Percentiles rank a stretch among this genome's conserved stretches.
phyloP scores from a whole-genome alignment of 345 rosid species.

The Ailanthus altissimus region DNA sequence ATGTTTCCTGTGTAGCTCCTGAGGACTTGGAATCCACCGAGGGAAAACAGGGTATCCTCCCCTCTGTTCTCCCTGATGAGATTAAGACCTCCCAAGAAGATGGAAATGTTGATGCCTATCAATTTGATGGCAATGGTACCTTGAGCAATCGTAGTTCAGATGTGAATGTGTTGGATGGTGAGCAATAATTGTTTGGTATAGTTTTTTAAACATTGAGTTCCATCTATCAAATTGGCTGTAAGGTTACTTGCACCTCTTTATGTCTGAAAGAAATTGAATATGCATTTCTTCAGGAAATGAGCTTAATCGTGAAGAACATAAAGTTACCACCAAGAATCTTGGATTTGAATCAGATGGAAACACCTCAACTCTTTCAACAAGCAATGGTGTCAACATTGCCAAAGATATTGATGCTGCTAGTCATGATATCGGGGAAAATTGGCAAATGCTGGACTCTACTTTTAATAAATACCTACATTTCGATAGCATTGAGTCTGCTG shows the following conservation, averaged over 20 bases:
- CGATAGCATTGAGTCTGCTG: slow-evolving; percentile 17
- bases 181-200: slow-evolving; percentile 16
- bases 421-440: slow-evolving; percentile 23
- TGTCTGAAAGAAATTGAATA: background rate
- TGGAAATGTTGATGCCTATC: slow-evolving; percentile 27
- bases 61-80: slow-evolving; percentile 32
- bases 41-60: slow-evolving; percentile 35
- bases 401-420: slow-evolving; percentile 25
- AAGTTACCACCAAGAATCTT: slow-evolving; percentile 15
- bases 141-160: slow-evolving; percentile 22
- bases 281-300: slow-evolving; percentile 27
- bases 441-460: slow-evolving; percentile 24
- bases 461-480: slow-evolving; percentile 16
- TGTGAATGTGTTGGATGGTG: slow-evolving; percentile 25
- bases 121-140: slow-evolving; percentile 19
- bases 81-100: slow-evolving; percentile 28
- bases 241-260: background rate
- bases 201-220: background rate
- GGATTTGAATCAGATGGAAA: slow-evolving; percentile 8
- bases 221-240: background rate
- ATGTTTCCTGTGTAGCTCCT: slow-evolving; percentile 30
- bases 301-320: slow-evolving; percentile 25
- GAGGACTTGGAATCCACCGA: slow-evolving; percentile 39
- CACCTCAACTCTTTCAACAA: background rate
- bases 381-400: slow-evolving; percentile 22